Percentiles rank a stretch among this genome's conserved stretches.
phyloP scores from a whole-genome alignment of 23 red algal species.

The Chondrus crispus region DNA sequence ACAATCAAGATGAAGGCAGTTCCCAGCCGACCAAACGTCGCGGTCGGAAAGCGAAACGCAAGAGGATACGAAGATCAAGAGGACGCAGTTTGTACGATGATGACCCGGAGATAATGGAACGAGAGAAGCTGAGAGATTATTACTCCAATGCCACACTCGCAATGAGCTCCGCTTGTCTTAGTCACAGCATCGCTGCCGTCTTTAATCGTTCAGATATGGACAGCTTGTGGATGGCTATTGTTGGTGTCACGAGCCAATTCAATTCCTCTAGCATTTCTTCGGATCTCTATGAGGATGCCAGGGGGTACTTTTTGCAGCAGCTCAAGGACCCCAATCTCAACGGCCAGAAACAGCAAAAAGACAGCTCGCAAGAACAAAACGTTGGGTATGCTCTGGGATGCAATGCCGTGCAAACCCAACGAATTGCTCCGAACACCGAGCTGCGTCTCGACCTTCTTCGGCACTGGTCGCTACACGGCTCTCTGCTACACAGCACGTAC shows the following conservation, averaged over 20 bases:
- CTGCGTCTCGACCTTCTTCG: constrained; percentile 92
- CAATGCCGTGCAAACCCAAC: neutral
- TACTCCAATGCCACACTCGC: constrained; percentile 32
- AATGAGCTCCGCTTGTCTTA: constrained; percentile 37
- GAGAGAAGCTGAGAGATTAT: constrained; percentile 15
- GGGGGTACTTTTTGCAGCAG: constrained; percentile 22
- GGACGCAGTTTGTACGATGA: neutral
- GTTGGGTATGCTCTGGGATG: constrained; percentile 39
- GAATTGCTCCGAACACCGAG: constrained; percentile 58
- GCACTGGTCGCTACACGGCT: constrained; percentile 86
- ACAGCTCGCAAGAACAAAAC: constrained; percentile 20
- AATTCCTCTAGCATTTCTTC: constrained; percentile 20
- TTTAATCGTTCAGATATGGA: constrained; percentile 25
- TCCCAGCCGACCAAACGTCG: neutral
- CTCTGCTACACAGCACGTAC: constrained; percentile 63
- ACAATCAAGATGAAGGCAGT: constrained; percentile 11
- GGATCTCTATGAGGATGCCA: constrained; percentile 3
- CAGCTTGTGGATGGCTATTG: constrained; percentile 60
- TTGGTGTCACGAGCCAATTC: constrained; percentile 55
- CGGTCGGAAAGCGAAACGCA: neutral
- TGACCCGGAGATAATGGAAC: constrained; percentile 15
- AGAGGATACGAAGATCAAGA: neutral
- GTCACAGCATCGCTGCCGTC: constrained; percentile 32
- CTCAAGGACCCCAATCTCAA: constrained; percentile 21
- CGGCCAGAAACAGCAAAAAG: neutral